A percentile compares a stretch with the other conserved stretches of the same genome.
These are phyloP conservation scores for Knoxdaviesia capensis DNA, from an alignment of 2,329 filamentous ascomycete genomes.

Conservation along the genomic window DNA sequence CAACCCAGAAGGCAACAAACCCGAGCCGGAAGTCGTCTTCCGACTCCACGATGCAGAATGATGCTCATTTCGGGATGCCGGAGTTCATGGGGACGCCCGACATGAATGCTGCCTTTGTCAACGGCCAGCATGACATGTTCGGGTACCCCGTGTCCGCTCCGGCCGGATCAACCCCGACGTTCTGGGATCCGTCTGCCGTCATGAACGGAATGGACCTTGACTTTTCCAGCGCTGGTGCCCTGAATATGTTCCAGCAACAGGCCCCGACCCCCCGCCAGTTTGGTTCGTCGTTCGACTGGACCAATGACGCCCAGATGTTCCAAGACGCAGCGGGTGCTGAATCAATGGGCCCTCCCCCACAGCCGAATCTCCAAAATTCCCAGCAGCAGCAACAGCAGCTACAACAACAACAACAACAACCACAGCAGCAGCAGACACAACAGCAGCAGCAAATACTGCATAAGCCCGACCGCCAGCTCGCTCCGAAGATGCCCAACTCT, in stretches of 20 bases:
- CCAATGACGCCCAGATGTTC: slow-evolving; percentile 31
- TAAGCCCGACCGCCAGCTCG: not conserved
- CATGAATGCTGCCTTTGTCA: slow-evolving; percentile 22
- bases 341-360: no score
- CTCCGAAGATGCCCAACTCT: no score
- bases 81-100: slow-evolving; percentile 27
- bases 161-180: slow-evolving; percentile 26
- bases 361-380: slow-evolving; percentile 8
- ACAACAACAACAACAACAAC: slow-evolving; percentile 3
- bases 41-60: slow-evolving; percentile 32
- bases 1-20: slow-evolving; percentile 24
- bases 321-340: slow-evolving; percentile 20
- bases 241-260: slow-evolving; percentile 19
- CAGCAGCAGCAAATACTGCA: slow-evolving; percentile 3
- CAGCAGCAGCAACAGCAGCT: slow-evolving; percentile 7
- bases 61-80: slow-evolving; percentile 29
- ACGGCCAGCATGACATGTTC: slow-evolving; percentile 33
- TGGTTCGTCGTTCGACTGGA: slow-evolving; percentile 28
- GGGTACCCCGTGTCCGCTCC: slow-evolving; percentile 39
- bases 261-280: not conserved
- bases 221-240: slow-evolving; percentile 21
- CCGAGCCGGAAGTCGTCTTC: slow-evolving; percentile 30
- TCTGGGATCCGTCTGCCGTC: slow-evolving; percentile 29
- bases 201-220: slow-evolving; percentile 40
- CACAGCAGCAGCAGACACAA: not conserved